Evolutionary conservation across 225 moss, liverwort and hornwort species (phyloP).

Genomic region (Pseudoscleropodium purum): DNA sequence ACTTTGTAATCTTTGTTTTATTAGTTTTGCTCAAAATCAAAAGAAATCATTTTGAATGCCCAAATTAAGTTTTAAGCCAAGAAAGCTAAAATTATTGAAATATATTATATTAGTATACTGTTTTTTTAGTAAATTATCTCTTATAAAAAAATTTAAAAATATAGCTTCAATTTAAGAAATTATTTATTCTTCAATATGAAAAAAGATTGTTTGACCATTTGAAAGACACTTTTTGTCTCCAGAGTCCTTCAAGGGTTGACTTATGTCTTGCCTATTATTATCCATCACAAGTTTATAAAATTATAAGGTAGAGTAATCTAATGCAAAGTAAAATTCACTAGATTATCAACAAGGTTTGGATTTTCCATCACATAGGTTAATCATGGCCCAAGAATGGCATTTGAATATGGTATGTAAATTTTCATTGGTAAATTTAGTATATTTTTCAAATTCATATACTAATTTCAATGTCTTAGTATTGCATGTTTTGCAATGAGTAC

Average conservation of each 20-base stretch:
- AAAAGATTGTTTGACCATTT: background rate
- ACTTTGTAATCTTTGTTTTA: too few relatives aligned
- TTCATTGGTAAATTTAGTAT: background rate
- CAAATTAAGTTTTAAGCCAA: background rate
- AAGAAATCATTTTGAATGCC: background rate
- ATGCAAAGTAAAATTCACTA: background rate
- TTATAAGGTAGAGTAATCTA: background rate
- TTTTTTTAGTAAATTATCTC: too few relatives aligned
- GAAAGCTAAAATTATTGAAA: background rate
- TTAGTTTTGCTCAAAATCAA: background rate
- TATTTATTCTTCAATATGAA: background rate
- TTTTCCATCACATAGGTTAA: background rate
- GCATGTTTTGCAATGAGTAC: background rate
- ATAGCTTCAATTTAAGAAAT: background rate
- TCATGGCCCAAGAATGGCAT: fast-evolving
- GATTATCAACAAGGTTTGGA: background rate
- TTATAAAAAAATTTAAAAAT: too few relatives aligned
- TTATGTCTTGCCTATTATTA: background rate
- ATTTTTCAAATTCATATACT: background rate
- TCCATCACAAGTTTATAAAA: background rate
- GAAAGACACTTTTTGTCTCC: background rate
- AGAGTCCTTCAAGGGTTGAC: background rate
- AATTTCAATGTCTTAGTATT: background rate
- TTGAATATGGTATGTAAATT: background rate
- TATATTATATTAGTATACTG: background rate